Conservation (phyloP, 345 rosid species). For the Euphorbia tirucalli region DNA sequence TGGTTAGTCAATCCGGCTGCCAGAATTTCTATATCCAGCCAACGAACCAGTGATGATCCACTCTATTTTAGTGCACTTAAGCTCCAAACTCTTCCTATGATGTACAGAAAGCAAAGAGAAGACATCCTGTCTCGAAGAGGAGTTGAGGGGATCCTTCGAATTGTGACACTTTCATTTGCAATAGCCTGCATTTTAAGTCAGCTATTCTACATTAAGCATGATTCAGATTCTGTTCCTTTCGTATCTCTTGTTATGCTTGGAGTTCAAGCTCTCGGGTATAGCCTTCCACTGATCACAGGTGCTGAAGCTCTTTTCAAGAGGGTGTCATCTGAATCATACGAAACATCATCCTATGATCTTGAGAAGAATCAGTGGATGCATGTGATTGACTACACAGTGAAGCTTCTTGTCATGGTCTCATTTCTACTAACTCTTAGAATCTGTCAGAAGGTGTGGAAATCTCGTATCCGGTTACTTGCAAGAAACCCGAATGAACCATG, state of each 20-base stretch:
- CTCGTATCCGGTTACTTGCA: constrained; percentile 52
- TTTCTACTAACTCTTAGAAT: constrained; percentile 74
- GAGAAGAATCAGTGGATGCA: constrained; percentile 66
- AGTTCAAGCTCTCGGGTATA: constrained; percentile 79
- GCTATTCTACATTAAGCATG: constrained; percentile 50
- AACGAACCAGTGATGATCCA: constrained; percentile 73
- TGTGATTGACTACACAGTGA: constrained; percentile 65
- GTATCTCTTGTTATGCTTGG: constrained; percentile 85
- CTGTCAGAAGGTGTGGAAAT: constrained; percentile 83
- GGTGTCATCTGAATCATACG: constrained; percentile 45
- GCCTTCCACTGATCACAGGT: constrained; percentile 78
- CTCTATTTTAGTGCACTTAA: constrained; percentile 49
- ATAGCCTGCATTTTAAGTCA: constrained; percentile 69
- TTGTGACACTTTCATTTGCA: constrained; percentile 66
- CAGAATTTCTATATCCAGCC: constrained; percentile 60
- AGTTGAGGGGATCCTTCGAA: constrained; percentile 70
- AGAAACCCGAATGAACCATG: constrained; percentile 53
- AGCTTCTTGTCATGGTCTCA: constrained; percentile 67
- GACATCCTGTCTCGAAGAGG: constrained; percentile 76
- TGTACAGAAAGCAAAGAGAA: constrained; percentile 75
- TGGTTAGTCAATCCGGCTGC: constrained; percentile 84
- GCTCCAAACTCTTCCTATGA: constrained; percentile 60
- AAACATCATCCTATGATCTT: constrained; percentile 45
- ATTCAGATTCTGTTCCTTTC: constrained; percentile 45
- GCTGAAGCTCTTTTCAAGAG: constrained; percentile 76